Conservation (phyloP, 768 basidiomycete genomes). For the Phylloporus arenicola region DNA sequence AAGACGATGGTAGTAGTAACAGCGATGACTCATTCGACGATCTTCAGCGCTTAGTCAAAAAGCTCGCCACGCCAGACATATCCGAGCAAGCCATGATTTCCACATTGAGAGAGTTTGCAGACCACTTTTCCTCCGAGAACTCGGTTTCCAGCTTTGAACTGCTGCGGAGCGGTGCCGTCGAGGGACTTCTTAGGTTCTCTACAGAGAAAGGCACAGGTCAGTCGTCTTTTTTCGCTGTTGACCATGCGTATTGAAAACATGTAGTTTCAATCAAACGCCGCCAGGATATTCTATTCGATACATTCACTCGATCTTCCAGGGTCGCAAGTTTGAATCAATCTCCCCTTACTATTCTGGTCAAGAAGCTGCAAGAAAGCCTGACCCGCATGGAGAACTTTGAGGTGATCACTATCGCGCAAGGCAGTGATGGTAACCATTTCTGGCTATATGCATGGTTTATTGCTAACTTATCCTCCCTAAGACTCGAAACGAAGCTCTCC, state of each 20-base stretch:
- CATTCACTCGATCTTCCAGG: slow-evolving; percentile 59
- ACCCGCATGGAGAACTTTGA: slow-evolving; percentile 96
- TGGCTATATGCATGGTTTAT: background rate
- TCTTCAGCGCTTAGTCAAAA: slow-evolving; percentile 59
- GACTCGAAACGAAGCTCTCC: slow-evolving; percentile 91
- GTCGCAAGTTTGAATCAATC: slow-evolving; percentile 42
- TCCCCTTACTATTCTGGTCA: slow-evolving; percentile 75
- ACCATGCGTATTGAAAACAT: slow-evolving; percentile 3
- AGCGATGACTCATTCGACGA: slow-evolving; percentile 59
- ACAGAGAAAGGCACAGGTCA: slow-evolving; percentile 51
- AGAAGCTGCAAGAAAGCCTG: slow-evolving; percentile 92
- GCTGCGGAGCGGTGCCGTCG: slow-evolving; percentile 88
- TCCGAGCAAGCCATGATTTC: slow-evolving; percentile 60
- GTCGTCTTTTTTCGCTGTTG: background rate
- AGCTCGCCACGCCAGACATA: slow-evolving; percentile 49
- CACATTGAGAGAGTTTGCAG: slow-evolving; percentile 69
- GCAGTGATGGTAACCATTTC: slow-evolving; percentile 57
- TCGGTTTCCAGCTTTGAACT: slow-evolving; percentile 95
- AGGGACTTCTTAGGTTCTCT: slow-evolving; percentile 77
- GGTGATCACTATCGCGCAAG: slow-evolving; percentile 83
- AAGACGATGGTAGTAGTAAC: slow-evolving; percentile 47
- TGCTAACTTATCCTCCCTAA: slow-evolving; percentile 21
- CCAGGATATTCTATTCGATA: slow-evolving; percentile 73
- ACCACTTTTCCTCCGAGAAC: slow-evolving; percentile 68
- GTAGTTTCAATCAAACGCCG: slow-evolving; percentile 62